Base-by-base conservation (phyloP, 495 filamentous ascomycete genomes). In the Hypoxylon trugodes region DNA sequence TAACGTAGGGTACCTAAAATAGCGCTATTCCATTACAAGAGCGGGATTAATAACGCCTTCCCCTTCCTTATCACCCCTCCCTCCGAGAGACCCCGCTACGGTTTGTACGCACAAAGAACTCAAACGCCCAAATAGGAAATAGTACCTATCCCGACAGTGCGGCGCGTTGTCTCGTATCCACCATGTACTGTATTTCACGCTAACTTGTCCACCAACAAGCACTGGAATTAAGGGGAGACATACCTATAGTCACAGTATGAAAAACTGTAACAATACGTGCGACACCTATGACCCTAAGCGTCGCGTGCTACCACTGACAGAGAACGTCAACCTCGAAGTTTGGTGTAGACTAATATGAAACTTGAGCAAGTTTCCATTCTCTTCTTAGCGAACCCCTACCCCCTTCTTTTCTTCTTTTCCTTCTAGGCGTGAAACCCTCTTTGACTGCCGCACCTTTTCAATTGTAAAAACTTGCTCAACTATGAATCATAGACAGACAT, bases 361-460 rank as follows among this genome's bases (percentile, higher is more conserved):
- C 69, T 18, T 67, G 63, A 59, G 63, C 69, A 72, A 58, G 63
- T 70, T 69, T 72, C 63, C 57, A 40, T 57, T 59, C 46, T 30
- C 40, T 52, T 54, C 45, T n/a, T n/a, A n/a, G n/a, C n/a, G n/a
- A n/a, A n/a, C n/a, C n/a, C n/a, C n/a, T n/a, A n/a, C n/a, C 53
- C 66, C 36, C 46, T 56, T 51, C 28, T 50, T 56, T 63, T 49
- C 47, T 50, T 60, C n/a, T n/a, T n/a, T n/a, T 43, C 53, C 49
- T 21, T 59, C 47, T 3, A 35, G 30, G 51, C 49, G 10, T 65
- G 69, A 72, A 72, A 72, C 69, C 41, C 13, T 61, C 50, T 53
- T 62, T 47, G 51, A 58, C 55, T 32, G 37, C 35, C 15, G 21
- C 28, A 41, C 3, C 32, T 25, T 38, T 52, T 25, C 38, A 22